phyloP scores from a whole-genome alignment of 164 flowering plant species.

The Aristolochia contorta region DNA sequence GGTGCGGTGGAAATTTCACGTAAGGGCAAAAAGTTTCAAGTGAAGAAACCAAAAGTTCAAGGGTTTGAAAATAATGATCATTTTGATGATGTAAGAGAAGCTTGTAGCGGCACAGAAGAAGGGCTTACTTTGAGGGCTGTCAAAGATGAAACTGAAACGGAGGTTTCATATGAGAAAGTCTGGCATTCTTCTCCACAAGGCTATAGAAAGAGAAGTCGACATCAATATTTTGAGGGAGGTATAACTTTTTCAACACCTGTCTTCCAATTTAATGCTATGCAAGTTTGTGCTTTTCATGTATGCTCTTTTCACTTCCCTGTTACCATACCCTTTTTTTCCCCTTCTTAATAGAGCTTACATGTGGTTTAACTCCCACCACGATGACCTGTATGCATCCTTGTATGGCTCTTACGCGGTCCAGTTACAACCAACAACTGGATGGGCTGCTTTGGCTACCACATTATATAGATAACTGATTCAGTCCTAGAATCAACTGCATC shows the following conservation, averaged over 20 bases:
- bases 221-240: constrained; percentile 39
- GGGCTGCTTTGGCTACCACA: no score
- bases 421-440: no score
- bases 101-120: constrained; percentile 69
- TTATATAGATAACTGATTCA: no score
- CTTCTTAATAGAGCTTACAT: neutral
- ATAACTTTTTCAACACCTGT: neutral
- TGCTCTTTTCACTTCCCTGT: neutral
- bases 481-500: no score
- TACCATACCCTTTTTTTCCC: neutral
- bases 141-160: constrained; percentile 31
- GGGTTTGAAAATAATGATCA: constrained; percentile 19
- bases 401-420: no score
- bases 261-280: no score
- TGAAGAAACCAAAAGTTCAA: constrained; percentile 28
- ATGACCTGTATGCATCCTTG: no score
- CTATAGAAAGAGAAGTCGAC: constrained; percentile 44
- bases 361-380: no score
- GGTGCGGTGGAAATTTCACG: constrained; percentile 20
- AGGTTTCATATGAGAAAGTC: constrained; percentile 25
- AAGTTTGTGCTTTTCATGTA: neutral
- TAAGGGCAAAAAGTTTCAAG: constrained; percentile 29
- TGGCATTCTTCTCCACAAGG: constrained; percentile 26
- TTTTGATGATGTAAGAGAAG: constrained; percentile 53
- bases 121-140: constrained; percentile 26